These are phyloP conservation scores for Geotrichum reessii DNA, from an alignment of 1,139 yeast genomes.

Conservation along the genomic window DNA sequence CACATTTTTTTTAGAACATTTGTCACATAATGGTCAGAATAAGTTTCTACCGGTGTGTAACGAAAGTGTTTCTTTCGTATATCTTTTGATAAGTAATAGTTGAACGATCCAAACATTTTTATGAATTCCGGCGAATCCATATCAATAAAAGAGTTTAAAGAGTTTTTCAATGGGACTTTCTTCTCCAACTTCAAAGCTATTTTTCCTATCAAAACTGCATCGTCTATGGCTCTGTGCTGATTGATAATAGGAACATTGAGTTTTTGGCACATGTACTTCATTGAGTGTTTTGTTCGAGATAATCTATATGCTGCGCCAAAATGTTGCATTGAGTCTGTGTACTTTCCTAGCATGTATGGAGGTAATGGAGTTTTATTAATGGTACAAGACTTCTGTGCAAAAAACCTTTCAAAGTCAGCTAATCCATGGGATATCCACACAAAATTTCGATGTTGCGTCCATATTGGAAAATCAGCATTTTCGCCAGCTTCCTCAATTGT, in stretches of 20 bases:
- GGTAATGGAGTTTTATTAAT: slow-evolving; percentile 21
- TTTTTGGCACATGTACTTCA: slow-evolving; percentile 2
- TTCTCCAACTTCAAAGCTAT: neutral
- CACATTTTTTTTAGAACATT: slow-evolving; percentile 1
- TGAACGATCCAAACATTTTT: slow-evolving; percentile 1
- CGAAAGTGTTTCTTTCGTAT: slow-evolving; percentile 8
- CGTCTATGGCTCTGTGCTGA: slow-evolving; percentile 12
- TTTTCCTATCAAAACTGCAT: slow-evolving; percentile 11
- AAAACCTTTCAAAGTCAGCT: slow-evolving; percentile 26
- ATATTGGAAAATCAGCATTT: slow-evolving; percentile 6
- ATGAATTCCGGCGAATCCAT: slow-evolving; percentile 14
- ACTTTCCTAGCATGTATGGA: slow-evolving; percentile 22
- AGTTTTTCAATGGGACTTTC: neutral
- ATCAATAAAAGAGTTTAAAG: slow-evolving; percentile 15
- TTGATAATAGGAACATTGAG: slow-evolving; percentile 4
- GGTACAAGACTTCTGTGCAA: slow-evolving; percentile 21
- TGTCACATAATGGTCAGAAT: slow-evolving; percentile 1
- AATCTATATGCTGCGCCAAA: slow-evolving; percentile 15
- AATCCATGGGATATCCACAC: slow-evolving; percentile 27
- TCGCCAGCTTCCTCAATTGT: neutral
- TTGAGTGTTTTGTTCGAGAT: slow-evolving; percentile 1
- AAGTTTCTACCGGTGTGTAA: slow-evolving; percentile 13
- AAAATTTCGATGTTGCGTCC: slow-evolving; percentile 21
- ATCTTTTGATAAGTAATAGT: neutral
- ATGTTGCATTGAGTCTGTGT: slow-evolving; percentile 22